A percentile compares a stretch with the other conserved stretches of the same genome.
Evolutionary conservation across 805 yeast genomes (phyloP).

Genomic region (Zygosaccharomyces rouxii): DNA sequence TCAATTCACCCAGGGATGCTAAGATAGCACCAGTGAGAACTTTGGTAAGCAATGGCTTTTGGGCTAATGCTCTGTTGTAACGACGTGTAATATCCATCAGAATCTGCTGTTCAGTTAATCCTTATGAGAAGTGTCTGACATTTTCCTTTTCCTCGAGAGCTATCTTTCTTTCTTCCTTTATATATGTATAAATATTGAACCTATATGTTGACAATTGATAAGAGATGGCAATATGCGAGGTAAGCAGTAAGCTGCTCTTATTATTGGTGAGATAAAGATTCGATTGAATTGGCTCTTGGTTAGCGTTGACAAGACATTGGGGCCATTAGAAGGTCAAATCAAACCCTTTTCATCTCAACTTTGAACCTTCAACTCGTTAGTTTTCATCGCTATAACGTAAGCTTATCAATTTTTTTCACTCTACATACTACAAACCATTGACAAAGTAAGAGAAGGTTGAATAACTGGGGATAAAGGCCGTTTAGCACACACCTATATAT

Average conservation of each 20-base stretch:
- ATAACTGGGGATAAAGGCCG: no score
- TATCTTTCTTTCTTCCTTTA: background rate
- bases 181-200: background rate
- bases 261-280: background rate
- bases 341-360: background rate
- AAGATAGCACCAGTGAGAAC: slow-evolving; percentile 21
- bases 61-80: slow-evolving; percentile 15
- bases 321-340: no score
- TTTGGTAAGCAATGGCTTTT: slow-evolving; percentile 18
- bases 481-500: no score
- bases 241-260: background rate
- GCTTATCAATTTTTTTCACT: background rate
- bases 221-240: slow-evolving; percentile 6
- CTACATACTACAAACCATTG: background rate
- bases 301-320: no score
- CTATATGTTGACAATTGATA: background rate
- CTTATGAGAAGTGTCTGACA: no score
- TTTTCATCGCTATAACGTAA: background rate
- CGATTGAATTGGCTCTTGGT: background rate
- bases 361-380: background rate
- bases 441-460: background rate
- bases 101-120: no score
- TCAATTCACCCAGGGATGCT: slow-evolving; percentile 19
- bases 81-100: background rate
- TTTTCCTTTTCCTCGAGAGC: background rate